Base-by-base conservation (phyloP, 1,284 basidiomycete species). In the Cryptococcus depauperatus region DNA sequence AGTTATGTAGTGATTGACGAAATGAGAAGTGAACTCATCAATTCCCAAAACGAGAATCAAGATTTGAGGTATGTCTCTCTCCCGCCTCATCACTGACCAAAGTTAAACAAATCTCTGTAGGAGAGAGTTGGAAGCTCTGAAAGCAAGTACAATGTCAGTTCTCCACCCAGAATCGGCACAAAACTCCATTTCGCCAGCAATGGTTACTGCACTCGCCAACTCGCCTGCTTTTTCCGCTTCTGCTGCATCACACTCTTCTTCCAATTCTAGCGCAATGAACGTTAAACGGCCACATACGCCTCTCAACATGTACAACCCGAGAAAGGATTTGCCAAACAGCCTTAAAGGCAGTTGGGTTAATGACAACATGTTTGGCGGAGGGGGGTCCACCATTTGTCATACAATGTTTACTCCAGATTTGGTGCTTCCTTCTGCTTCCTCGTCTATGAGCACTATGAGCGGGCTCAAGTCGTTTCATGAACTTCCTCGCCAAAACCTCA, bases 1-100 rank as follows among this genome's bases (percentile, higher is more conserved):
- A 82, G 93, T 33, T 93, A 98, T 73, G 76, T 79, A 22, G 79
- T 96, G 48, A 86, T 98, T 57, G 82, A 87, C 54, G 83, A 84
- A 22, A 86, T 97, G 58, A 82, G 86, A 46, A 77, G 81, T 27
- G 89, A 98, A 68, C 78, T 96, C 19, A 82, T 84, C 25, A 78
- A 78, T 2, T 82, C 83, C 18, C 79, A 79, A 60, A 78, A 78
- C 1, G 90, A 96, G 75, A 96, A 96, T 69, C 72, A 77, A 37
- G 83, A 86, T 16, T 77, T 97, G 27, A 66, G 67, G 57, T 72
- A 63, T 22, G 72, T 72, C 7, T 30, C 41, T 34, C 8, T 22
- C 18, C 35, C 14, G n/a, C n/a, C n/a, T 37, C 21, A 18, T 18
- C 14, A 14, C 16, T 37, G n/a, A 10, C 14, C 23, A 23, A 16